Conservation (phyloP, 2,329 filamentous ascomycete genomes). For the Cladosporium austrohemisphaericum region DNA sequence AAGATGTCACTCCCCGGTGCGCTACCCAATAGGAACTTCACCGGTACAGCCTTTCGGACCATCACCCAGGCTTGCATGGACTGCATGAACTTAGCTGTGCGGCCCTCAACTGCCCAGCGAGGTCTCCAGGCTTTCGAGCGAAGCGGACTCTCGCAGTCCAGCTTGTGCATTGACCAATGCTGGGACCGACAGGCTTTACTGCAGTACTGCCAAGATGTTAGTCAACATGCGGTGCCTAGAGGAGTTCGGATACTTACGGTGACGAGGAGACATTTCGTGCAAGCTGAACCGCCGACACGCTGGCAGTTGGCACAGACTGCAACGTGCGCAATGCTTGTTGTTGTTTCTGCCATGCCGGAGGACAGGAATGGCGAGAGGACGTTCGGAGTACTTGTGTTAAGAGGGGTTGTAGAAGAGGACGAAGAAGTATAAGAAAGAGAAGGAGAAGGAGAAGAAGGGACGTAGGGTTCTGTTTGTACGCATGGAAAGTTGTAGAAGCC, state of each 20-base stretch:
- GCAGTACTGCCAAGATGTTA: conserved; percentile 32
- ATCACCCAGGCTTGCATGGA: no score
- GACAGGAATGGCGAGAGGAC: no score
- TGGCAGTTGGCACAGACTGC: conserved; percentile 14
- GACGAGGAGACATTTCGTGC: conserved; percentile 14
- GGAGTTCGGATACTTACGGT: conserved; percentile 5
- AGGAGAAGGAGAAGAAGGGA: no score
- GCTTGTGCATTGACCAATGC: conserved; percentile 33
- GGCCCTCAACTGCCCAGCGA: conserved; percentile 26
- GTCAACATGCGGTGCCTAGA: no score
- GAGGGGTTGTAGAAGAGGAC: not conserved
- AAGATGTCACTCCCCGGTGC: conserved; percentile 41
- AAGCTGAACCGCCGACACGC: not conserved
- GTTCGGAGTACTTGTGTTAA: no score
- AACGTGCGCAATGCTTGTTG: no score
- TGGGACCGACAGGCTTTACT: conserved; percentile 30
- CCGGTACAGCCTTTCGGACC: no score
- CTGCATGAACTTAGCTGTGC: conserved; percentile 28
- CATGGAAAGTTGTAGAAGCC: no score
- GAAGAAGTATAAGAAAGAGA: no score
- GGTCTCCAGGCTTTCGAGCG: conserved; percentile 29
- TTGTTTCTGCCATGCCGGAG: no score
- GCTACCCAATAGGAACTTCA: conserved; percentile 41
- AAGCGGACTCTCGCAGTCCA: conserved; percentile 29
- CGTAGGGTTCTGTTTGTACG: no score